Base-by-base conservation (phyloP, 768 basidiomycete species). In the Mycena kentingensis region DNA sequence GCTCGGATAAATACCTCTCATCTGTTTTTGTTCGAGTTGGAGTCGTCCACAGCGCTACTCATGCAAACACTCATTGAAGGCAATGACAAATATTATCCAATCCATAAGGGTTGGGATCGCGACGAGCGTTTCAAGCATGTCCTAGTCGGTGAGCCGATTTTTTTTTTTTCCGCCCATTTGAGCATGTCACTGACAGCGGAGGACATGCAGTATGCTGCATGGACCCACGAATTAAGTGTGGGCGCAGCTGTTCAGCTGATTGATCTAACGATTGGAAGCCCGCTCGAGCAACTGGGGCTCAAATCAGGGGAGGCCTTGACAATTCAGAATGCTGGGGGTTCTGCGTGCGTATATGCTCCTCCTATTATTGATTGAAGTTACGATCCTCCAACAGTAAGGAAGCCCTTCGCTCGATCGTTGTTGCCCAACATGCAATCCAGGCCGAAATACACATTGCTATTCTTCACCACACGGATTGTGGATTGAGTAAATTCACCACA, bases 391-490 rank as follows among this genome's bases (percentile, higher is more conserved):
- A 8, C 55, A 80, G 79, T 15, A 66, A 70, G 51, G 80, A 81
- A 24, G 76, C 80, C 1, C 58, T 83, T 13, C 71, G 76, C n/a
- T 71, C 66, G 49, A 66, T 83, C 61, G 64, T 82, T 50, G 74
- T 83, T 55, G 77, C 79, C 26, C 79, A 82, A 63, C 75, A 77
- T 43, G 70, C 78, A 24, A 69, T 80, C 26, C 78, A 75, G 26
- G 80, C 77, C 5, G 64, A 65, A 32, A 75, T 35, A 4, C 41
- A 81, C 56, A 74, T 82, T 45, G 70, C 76, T 2, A 61, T 83
- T 36, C 70, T 81, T 63, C 79, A 81, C 60, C 81, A 83, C 64
- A 80, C 77, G 5, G 77, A 73, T 49, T 81, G 81, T 54, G 81
- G 81, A 25, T 79, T 82, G 80, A 61, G 77, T 45, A 76, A 72